phyloP scores from a whole-genome alignment of 148 eudicot genomes.

The Chenopodium suecicum region DNA sequence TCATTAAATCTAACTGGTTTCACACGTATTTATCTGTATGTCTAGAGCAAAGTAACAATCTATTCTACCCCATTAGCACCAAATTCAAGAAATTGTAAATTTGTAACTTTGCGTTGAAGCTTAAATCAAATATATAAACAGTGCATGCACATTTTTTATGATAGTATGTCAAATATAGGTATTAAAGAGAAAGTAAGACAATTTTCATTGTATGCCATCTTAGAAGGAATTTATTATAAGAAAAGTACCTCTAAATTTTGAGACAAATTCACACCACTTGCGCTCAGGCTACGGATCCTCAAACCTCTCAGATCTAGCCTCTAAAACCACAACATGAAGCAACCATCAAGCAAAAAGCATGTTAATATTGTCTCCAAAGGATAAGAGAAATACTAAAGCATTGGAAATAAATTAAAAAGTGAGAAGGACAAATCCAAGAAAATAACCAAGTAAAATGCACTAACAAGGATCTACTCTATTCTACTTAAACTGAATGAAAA shows the following conservation, averaged over 20 bases:
- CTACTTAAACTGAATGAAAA: not conserved
- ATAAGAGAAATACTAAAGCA: not conserved
- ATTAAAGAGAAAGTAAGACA: not conserved
- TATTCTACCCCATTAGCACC: not conserved
- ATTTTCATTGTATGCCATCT: not conserved
- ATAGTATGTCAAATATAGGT: not conserved
- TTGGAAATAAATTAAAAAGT: not conserved
- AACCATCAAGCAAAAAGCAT: constrained; percentile 9
- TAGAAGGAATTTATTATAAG: not conserved
- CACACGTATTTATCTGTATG: not conserved
- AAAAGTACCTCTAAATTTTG: constrained; percentile 75
- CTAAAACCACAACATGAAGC: constrained; percentile 41
- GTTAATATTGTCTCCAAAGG: not conserved
- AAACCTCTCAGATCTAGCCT: constrained; percentile 96
- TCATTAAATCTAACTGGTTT: not conserved
- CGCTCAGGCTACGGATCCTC: constrained; percentile 64
- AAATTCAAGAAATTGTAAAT: not conserved
- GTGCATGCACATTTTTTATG: not conserved
- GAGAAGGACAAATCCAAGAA: not conserved
- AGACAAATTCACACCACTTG: constrained; percentile 67
- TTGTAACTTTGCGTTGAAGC: not conserved
- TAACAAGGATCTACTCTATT: not conserved
- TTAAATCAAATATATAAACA: constrained; percentile 1
- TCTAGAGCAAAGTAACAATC: not conserved
- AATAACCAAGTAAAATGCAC: not conserved